Base-by-base conservation (phyloP, 2,329 filamentous ascomycete genomes). In the Coniochaeta sp. region DNA sequence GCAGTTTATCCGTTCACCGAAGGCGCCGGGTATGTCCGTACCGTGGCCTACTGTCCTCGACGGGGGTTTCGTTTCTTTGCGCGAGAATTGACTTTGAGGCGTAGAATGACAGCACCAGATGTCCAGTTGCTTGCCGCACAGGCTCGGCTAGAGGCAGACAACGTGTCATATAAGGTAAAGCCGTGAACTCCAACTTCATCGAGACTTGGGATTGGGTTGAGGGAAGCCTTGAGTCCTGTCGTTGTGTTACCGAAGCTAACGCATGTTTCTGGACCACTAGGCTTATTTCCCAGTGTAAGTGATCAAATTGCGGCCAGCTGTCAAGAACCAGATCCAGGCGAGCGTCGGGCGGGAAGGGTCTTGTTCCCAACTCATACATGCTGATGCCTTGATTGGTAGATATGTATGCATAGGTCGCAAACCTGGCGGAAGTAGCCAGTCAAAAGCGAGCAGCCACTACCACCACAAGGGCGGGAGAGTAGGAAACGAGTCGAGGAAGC, bases 361-460 rank as follows among this genome's bases (percentile, higher is more conserved):
- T 18, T 24, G 38, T 24, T 42, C 22, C n/a, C 20, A 26, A 22
- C 22, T 49, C 24, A 20, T 13, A 35, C 16, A 57, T 51, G 59
- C 52, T 48, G 46, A 50, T 51, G 32, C 24, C 16, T 51, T 57
- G 53, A 55, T 16, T 31, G 18, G 42, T 53, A 83, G 80, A 56
- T 83, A 85, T 61, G 77, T 85, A 32, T 83, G 79, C 56, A 83
- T 85, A 58, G 82, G 81, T 48, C 73, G 74, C 55, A 85, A 85
- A 57, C 76, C 78, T 52, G 69, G 65, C 50, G 59, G 57, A 53
- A 60, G 58, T 38, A 51, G 57, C 48, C 53, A 53, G 42, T 58
- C 58, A 7, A 55, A 32, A 48, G 35, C 46, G 45, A 47, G 53
- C 38, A 52, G 55, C 48, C 55, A 58, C 7, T 51, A 55, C 14